Evolutionary conservation across 768 basidiomycete species (phyloP).

Genomic region (Boletus rubropictus): DNA sequence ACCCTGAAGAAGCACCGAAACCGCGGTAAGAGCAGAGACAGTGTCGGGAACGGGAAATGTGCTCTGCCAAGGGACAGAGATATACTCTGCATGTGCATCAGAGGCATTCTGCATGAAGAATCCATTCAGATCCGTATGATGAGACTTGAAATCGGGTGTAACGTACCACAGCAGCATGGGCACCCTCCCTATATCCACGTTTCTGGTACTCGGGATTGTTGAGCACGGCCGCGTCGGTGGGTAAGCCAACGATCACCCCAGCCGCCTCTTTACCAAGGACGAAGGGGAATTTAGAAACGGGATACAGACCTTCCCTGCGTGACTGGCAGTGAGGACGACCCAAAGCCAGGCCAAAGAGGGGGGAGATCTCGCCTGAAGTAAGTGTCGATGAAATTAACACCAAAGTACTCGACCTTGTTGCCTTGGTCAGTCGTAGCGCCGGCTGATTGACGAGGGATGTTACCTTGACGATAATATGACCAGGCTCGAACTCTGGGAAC

Average conservation of each 20-base stretch:
- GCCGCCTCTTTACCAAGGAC: conserved; percentile 74
- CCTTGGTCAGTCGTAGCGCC: not conserved
- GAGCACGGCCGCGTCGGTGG: conserved; percentile 57
- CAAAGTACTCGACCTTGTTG: conserved; percentile 60
- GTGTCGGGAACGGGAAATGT: conserved; percentile 61
- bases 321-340: not conserved
- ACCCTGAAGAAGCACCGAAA: conserved; percentile 66
- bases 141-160: not conserved
- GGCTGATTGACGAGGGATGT: not conserved
- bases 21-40: conserved; percentile 57
- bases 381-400: conserved; percentile 85
- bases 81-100: conserved; percentile 66
- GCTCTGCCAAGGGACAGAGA: conserved; percentile 56
- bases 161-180: conserved; percentile 64
- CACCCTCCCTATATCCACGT: conserved; percentile 62
- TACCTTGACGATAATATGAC: conserved; percentile 49
- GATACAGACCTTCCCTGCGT: conserved; percentile 59
- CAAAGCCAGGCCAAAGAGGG: not conserved
- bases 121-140: not conserved
- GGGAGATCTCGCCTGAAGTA: conserved; percentile 57
- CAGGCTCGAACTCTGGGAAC: conserved; percentile 57
- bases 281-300: conserved; percentile 50
- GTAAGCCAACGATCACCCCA: conserved; percentile 71
- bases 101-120: conserved; percentile 34
- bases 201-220: conserved; percentile 58